phyloP scores from a whole-genome alignment of 2,329 filamentous ascomycete species.

The Pseudopithomyces maydicus region DNA sequence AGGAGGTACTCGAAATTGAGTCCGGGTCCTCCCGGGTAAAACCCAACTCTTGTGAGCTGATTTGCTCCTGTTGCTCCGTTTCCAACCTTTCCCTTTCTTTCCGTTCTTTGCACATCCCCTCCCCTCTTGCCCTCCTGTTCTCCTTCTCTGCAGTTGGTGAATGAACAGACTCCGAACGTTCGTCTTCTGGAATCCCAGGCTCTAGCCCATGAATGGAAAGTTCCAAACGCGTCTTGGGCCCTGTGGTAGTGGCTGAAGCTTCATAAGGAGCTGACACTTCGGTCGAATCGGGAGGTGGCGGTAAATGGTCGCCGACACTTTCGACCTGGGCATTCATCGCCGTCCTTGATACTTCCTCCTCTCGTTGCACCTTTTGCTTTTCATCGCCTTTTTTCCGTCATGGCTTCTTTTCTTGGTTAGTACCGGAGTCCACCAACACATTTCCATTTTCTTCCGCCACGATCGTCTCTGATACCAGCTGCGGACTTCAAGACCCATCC shows the following conservation, averaged over 20 bases:
- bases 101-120: slow-evolving; percentile 28
- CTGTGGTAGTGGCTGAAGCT: background rate
- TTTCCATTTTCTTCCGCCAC: too few species aligned
- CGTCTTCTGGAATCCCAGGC: slow-evolving; percentile 22
- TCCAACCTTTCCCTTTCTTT: slow-evolving; percentile 44
- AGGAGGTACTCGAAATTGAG: background rate
- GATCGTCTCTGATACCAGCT: background rate
- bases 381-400: background rate
- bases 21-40: background rate
- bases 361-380: background rate
- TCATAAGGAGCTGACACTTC: background rate
- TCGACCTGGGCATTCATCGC: background rate
- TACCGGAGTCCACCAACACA: background rate
- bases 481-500: background rate
- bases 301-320: background rate
- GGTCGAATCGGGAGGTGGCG: background rate
- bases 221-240: background rate
- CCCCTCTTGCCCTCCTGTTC: slow-evolving; percentile 31
- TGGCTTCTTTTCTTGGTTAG: background rate
- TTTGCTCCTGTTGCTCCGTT: slow-evolving; percentile 30
- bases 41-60: slow-evolving; percentile 31
- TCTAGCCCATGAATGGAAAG: too few species aligned
- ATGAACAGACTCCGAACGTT: slow-evolving; percentile 24
- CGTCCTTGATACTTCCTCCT: background rate
- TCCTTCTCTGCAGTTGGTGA: slow-evolving; percentile 25